Evolutionary conservation across 2,329 filamentous ascomycete genomes (phyloP), one percentile per base, ranked within the genome.

Genomic region (Arthrobotrys entomopaga): DNA sequence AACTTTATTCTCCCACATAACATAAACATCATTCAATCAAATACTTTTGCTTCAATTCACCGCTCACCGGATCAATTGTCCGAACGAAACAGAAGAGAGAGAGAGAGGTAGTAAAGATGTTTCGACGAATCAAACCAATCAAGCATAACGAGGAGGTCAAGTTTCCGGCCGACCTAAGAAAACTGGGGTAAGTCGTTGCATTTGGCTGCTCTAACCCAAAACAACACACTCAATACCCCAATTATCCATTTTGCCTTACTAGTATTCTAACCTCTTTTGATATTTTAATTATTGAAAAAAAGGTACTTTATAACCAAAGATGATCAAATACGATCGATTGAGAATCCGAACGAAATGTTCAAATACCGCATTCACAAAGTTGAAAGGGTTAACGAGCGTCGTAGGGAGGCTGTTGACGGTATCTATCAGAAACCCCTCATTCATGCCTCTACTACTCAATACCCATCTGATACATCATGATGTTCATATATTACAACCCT

Each of bases 221-320:
- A 26, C 24, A 42, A 49, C 22, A 3, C 50, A 20, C 19, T 4
- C 20, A 38, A 13, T 26, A 1, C 16, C 53, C 22, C 24, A 26
- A 26, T 7, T 26, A 26, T 26, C 7, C 24, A 26, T 3, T 26
- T 3, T 26, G 7, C 7, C 7, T 3, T 26, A 26, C 7, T 26
- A 3, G 3, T 3, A 7, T 26, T 26, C 24, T 26, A 26, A 26
- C 24, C 24, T 26, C 24, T 8, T 19, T 16, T n/a, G 19, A 3
- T 20, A 13, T 16, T 5, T 11, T 48, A 48, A 11, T 48, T 48
- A 5, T 10, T 5, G 11, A 13, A 43, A 16, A 40, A 26, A 19
- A 93, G 92, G 49, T 96, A 93, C 82, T 93, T 91, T 80, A 82
- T 96, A 82, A 93, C 91, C 77, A 85, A 89, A 0, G 81, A 88